Evolutionary conservation across 1,284 basidiomycete species (phyloP), one percentile per base, ranked within the genome.

Genomic region (Ganoderma boninense): DNA sequence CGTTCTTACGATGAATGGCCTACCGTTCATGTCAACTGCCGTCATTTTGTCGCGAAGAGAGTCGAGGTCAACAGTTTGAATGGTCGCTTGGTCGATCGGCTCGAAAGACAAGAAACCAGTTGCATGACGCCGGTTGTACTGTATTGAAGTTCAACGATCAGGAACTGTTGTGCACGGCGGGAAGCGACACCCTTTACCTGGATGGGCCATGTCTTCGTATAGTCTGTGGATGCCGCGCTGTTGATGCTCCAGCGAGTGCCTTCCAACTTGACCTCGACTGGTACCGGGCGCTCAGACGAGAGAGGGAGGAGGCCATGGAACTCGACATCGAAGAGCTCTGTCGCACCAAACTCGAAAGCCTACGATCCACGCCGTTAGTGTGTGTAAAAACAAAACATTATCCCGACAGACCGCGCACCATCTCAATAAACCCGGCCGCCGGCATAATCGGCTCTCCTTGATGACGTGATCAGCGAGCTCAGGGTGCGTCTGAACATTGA

Each of bases 341-440:
- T 57, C 0, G 79, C 79, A 0, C 80, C 80, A 56, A 74, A 73
- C 65, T 80, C 75, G 13, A 77, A 60, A 38, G 72, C 73, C 73
- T 66, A 42, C 23, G 5, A 11, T 23, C 26, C 38, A 7, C 2
- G 6, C 42, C 16, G 46, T 43, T 18, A 62, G n/a, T 44, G 42
- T 46, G 40, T 16, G 42, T 40, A 14, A 42, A 16, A 18, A 23
- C 4, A 16, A 18, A 10, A 11, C n/a, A 4, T 13, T 32, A 13
- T 16, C 40, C 43, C 1, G 1, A n/a, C 16, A 49, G 29, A 46
- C 35, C 11, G 69, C 75, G 29, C 67, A 84, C 84, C 80, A 84
- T 82, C 70, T 85, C 85, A 7, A 85, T 63, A 66, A 78, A 85
- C 1, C 82, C 85, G 26, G 84, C 77, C 0, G 84, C 83, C 1